These are phyloP conservation scores for Lichtheimia ornata DNA, from an alignment of 371 early-diverging fungal species.

Conservation along the genomic window DNA sequence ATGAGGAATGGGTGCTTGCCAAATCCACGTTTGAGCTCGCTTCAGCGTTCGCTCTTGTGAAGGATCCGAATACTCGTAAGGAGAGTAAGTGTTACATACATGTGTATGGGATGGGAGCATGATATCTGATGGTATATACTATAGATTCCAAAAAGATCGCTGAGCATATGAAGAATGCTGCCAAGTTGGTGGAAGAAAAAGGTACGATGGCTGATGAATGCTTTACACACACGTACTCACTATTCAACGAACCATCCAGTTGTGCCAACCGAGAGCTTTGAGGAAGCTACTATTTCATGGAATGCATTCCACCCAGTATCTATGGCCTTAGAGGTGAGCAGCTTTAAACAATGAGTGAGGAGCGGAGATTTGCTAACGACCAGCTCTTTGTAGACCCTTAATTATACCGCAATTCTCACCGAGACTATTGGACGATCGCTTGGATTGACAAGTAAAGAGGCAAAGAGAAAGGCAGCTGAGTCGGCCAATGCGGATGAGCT, in stretches of 20 bases:
- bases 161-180: slow-evolving; percentile 15
- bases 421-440: slow-evolving; percentile 40
- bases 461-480: slow-evolving; percentile 39
- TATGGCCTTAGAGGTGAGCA: slow-evolving; percentile 32
- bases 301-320: slow-evolving; percentile 32
- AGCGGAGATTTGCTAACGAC: neutral
- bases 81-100: slow-evolving; percentile 9
- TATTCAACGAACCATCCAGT: neutral
- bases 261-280: slow-evolving; percentile 10
- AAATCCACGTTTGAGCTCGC: slow-evolving; percentile 24
- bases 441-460: slow-evolving; percentile 43
- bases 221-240: neutral
- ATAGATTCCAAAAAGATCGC: slow-evolving; percentile 17
- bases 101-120: neutral
- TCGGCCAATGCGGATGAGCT: slow-evolving; percentile 25
- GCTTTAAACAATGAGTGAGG: no score
- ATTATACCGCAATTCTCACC: slow-evolving; percentile 36
- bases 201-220: neutral
- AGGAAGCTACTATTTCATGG: slow-evolving; percentile 28
- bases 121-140: neutral
- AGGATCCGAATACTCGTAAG: slow-evolving; percentile 11
- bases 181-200: slow-evolving; percentile 17
- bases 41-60: slow-evolving; percentile 22
- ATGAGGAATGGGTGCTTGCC: slow-evolving; percentile 29
- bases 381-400: slow-evolving; percentile 28